These are phyloP conservation scores for Amaranthus hypochondriacus DNA, from an alignment of 148 eudicot species.

Conservation along the genomic window DNA sequence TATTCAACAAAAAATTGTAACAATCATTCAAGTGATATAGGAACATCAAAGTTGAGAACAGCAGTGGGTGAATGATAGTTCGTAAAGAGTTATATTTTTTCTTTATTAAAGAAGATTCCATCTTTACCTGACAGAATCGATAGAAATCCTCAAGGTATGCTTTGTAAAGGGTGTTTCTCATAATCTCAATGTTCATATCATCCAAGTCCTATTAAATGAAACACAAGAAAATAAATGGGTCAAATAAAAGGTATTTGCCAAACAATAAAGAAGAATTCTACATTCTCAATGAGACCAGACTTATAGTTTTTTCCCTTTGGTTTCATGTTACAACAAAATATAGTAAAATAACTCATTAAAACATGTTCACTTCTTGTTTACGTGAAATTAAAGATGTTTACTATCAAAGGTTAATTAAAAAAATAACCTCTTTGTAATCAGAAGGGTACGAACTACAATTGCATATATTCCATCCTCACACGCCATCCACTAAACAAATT, in stretches of 20 bases:
- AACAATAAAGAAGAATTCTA: neutral
- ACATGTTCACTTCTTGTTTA: no score
- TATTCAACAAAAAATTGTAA: conserved; percentile 7
- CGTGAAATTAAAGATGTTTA: no score
- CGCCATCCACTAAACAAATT: no score
- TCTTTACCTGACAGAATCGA: conserved; percentile 81
- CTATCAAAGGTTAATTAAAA: no score
- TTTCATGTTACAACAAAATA: no score
- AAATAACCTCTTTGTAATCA: no score
- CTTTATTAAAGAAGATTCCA: neutral
- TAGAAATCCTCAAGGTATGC: conserved; percentile 98
- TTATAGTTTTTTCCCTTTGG: no score
- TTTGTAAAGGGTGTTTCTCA: conserved; percentile 97
- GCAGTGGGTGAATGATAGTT: neutral
- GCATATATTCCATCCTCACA: no score
- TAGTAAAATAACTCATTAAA: no score
- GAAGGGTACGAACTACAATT: no score
- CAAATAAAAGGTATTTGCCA: neutral
- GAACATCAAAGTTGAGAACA: neutral
- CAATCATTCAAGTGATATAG: neutral
- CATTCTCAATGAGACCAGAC: no score
- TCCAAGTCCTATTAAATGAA: conserved; percentile 67
- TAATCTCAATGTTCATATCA: conserved; percentile 99
- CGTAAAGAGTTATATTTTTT: neutral
- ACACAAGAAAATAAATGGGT: conserved; percentile 1